Conservation (phyloP, 805 yeast species). For the Candida montana region DNA sequence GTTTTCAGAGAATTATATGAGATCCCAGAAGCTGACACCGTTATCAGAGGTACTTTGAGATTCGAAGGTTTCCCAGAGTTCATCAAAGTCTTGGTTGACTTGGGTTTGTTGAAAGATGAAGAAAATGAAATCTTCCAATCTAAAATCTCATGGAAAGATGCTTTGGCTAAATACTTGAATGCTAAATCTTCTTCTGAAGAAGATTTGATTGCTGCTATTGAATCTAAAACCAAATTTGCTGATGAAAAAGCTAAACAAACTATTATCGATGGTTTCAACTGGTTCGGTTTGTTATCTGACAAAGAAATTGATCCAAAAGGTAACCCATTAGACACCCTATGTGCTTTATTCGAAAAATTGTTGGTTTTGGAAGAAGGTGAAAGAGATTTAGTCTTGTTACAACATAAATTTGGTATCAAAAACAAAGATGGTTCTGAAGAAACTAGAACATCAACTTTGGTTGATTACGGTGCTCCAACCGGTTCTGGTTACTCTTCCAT, state of each 20-base stretch:
- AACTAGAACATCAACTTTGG: slow-evolving; percentile 91
- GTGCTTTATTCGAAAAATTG: slow-evolving; percentile 91
- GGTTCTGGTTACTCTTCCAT: slow-evolving; percentile 90
- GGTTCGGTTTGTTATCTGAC: slow-evolving; percentile 91
- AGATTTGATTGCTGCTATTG: slow-evolving; percentile 73
- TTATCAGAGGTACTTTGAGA: slow-evolving; percentile 94
- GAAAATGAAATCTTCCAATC: slow-evolving; percentile 52
- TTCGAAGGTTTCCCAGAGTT: slow-evolving; percentile 99
- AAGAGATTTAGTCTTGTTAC: slow-evolving; percentile 91
- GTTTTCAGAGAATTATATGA: slow-evolving; percentile 84
- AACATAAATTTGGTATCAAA: slow-evolving; percentile 96
- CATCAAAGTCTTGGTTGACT: slow-evolving; percentile 88
- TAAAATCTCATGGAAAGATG: slow-evolving; percentile 81
- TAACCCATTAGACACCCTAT: slow-evolving; percentile 91
- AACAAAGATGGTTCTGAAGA: slow-evolving; percentile 92
- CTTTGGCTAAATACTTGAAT: slow-evolving; percentile 69
- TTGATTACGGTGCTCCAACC: slow-evolving; percentile 83
- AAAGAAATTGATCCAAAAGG: slow-evolving; percentile 78
- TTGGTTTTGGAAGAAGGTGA: slow-evolving; percentile 96
- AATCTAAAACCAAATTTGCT: slow-evolving; percentile 74
- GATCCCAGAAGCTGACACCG: slow-evolving; percentile 97
- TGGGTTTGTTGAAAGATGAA: slow-evolving; percentile 85
- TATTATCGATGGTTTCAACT: slow-evolving; percentile 80
- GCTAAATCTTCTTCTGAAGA: slow-evolving; percentile 63
- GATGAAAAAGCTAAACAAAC: slow-evolving; percentile 77